Evolutionary conservation across 805 yeast genomes (phyloP).

Genomic region (Metschnikowia rubicola): DNA sequence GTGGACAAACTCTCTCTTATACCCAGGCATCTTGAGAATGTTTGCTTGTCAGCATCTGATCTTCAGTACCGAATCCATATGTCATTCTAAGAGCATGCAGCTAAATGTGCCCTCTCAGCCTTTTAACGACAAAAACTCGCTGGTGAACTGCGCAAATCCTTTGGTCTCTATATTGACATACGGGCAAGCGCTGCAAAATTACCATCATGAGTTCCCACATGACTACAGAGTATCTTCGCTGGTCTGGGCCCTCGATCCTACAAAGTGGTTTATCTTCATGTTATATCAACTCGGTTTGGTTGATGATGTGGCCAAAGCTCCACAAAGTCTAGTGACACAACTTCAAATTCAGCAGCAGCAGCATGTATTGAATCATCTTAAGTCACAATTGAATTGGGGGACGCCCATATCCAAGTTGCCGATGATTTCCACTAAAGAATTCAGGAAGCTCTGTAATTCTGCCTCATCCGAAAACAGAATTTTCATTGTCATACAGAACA

Average conservation of each 20-base stretch:
- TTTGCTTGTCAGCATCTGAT: conserved; percentile 75
- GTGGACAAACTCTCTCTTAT: conserved; percentile 42
- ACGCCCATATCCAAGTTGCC: conserved; percentile 88
- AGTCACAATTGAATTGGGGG: conserved; percentile 87
- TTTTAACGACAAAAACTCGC: conserved; percentile 55
- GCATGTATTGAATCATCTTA: conserved; percentile 68
- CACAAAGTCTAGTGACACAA: conserved; percentile 66
- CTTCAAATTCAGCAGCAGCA: conserved; percentile 65
- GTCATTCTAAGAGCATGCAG: conserved; percentile 64
- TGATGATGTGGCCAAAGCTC: conserved; percentile 54
- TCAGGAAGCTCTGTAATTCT: conserved; percentile 36
- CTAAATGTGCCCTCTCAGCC: conserved; percentile 59
- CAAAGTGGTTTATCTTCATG: conserved; percentile 66
- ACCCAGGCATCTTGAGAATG: conserved; percentile 73
- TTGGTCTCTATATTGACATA: conserved; percentile 63
- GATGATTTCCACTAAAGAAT: conserved; percentile 47
- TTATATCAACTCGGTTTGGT: conserved; percentile 56
- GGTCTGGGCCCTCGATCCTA: conserved; percentile 80
- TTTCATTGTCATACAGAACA: conserved; percentile 81
- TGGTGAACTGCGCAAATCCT: conserved; percentile 61
- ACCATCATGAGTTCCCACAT: conserved; percentile 92
- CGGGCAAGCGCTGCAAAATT: conserved; percentile 91
- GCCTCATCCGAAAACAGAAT: conserved; percentile 46
- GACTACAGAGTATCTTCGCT: conserved; percentile 77
- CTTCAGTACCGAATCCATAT: conserved; percentile 74